Percentiles rank a stretch among this genome's conserved stretches.
These are phyloP conservation scores for Caryopteris hybrid DNA, from an alignment of 305 asterid genomes.

Conservation along the genomic window DNA sequence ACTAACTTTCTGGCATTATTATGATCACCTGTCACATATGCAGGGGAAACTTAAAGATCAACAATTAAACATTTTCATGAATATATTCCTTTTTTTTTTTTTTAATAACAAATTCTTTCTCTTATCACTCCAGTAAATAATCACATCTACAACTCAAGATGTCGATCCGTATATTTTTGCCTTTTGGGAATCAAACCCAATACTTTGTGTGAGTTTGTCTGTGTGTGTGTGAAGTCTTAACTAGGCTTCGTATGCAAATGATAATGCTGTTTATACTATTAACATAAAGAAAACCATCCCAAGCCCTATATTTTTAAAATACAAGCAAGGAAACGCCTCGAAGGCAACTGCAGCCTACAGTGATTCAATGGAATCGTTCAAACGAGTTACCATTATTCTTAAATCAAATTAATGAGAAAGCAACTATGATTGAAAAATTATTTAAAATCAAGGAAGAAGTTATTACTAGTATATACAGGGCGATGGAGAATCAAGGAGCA, in stretches of 20 bases:
- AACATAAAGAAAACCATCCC: not conserved
- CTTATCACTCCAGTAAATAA: not conserved
- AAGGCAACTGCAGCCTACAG: not conserved
- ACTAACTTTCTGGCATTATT: constrained; percentile 16
- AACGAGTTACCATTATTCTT: not conserved
- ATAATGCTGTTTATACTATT: not conserved
- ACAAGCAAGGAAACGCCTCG: not conserved
- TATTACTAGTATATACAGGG: constrained; percentile 24
- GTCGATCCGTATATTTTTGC: not conserved
- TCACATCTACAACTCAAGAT: not conserved
- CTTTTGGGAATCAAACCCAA: no score
- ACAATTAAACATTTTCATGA: not conserved
- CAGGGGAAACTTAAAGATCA: not conserved
- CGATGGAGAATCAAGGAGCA: constrained; percentile 29
- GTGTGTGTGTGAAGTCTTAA: no score
- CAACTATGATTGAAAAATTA: not conserved
- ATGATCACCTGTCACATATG: constrained; percentile 22
- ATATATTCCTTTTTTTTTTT: not conserved
- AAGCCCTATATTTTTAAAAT: not conserved
- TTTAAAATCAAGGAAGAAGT: not conserved
- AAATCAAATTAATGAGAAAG: not conserved
- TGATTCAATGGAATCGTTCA: not conserved
- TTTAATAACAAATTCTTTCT: not conserved
- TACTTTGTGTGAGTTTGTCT: no score
- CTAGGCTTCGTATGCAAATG: not conserved